These are phyloP conservation scores for Daphne laureola DNA, from an alignment of 441 rosid species.

Conservation along the genomic window DNA sequence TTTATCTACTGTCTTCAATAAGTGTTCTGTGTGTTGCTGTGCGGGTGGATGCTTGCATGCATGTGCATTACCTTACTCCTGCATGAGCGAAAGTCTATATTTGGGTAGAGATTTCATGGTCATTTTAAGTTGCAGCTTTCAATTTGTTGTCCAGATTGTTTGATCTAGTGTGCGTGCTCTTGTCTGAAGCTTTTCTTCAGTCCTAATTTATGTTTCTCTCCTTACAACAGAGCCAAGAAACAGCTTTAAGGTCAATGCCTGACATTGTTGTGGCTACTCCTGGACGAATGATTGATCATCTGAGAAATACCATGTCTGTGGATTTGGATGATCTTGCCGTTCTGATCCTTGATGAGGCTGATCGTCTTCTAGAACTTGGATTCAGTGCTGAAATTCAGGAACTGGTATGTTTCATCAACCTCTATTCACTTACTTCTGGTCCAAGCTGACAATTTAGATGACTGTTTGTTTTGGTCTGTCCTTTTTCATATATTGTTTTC, in stretches of 20 bases:
- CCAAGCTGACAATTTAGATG: too few species aligned
- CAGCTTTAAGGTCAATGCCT: conserved; percentile 90
- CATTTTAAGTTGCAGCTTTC: conserved; percentile 3
- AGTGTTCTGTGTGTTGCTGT: background rate
- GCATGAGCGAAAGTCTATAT: background rate
- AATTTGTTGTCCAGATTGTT: background rate
- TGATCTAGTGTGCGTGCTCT: too few species aligned
- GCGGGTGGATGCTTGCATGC: too few species aligned
- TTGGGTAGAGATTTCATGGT: conserved; percentile 1
- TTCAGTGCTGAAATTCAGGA: conserved; percentile 90
- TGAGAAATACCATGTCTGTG: conserved; percentile 91
- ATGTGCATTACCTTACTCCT: too few species aligned
- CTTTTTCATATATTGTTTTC: too few species aligned
- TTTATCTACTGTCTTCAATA: background rate
- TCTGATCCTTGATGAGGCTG: conserved; percentile 94
- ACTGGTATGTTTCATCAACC: conserved; percentile 43
- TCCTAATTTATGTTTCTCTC: conserved; percentile 6
- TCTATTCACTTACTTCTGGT: too few species aligned
- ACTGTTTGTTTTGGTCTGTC: too few species aligned
- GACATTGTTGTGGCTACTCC: conserved; percentile 99
- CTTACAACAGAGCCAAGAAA: conserved; percentile 66
- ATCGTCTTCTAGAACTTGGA: conserved; percentile 94
- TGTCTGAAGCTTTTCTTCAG: background rate
- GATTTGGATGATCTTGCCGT: conserved; percentile 91
- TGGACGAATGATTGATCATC: conserved; percentile 95